Evolutionary conservation across 2,329 filamentous ascomycete genomes (phyloP), one percentile per base, ranked within the genome.

Genomic region (Teratosphaeriaceae sp.): DNA sequence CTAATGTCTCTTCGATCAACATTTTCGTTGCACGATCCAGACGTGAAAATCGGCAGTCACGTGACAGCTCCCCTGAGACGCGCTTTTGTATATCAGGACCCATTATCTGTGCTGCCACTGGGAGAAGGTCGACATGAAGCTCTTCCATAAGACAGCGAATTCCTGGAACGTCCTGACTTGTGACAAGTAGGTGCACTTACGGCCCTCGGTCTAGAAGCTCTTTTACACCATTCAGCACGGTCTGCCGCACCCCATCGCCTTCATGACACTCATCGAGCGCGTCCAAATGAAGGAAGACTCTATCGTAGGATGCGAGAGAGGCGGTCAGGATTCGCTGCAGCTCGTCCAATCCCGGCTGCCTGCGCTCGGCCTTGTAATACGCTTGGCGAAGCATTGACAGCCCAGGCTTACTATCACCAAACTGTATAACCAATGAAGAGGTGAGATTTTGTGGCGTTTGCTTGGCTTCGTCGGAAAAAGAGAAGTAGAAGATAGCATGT

Each of bases 221-320:
- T 43, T 40, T 38, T 1, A 56, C n/a, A 3, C 39, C 21, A 8
- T 34, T 23, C 29, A 52, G 37, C 18, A 53, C 41, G 18, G 38
- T 38, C 33, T 56, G 39, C 20, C 51, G 50, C 13, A 47, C 38
- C 8, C 42, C 38, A 27, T 47, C 24, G 8, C 23, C n/a, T 31
- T 57, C 46, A 13, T 44, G 49, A 45, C 57, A 62, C 41, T 65
- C 62, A 34, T 66, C 61, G 15, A 65, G 44, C 18, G 58, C 63
- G 49, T 65, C 62, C 8, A 66, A 30, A 1, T 58, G 48, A 19
- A 65, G 46, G 43, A 57, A 64, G 1, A 58, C 52, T 40, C 26
- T 60, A 53, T 30, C 42, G 36, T 44, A 48, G 27, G 48, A 37
- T 16, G 31, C 20, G 13, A 49, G 21, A n/a, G 39, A 51, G 13